Base-by-base conservation (phyloP, 441 rosid species). In the Bruguiera hainesii region DNA sequence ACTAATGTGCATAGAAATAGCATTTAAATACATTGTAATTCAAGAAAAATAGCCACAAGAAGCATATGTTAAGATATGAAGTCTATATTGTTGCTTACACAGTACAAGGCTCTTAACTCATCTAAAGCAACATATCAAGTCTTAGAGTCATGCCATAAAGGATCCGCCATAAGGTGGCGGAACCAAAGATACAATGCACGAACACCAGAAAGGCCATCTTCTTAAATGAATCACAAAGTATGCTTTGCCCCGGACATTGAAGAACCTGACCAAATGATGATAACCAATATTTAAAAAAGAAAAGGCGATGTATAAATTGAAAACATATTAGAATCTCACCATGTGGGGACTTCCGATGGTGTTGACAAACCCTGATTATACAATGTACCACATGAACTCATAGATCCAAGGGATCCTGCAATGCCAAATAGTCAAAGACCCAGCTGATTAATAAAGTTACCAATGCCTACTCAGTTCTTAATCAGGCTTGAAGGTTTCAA, bases 301-400 rank as follows among this genome's bases (percentile, higher is more conserved):
- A 9, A 21, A 53, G 13, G 26, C 31, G 29, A 60, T 20, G 25
- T n/a, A 48, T 26, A 60, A 39, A 49, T 21, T 11, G 60, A 56
- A 31, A 21, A 53, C 57, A 53, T 26, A 50, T 30, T 23, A 61
- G 62, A 76, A 66, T 48, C 87, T 82, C 65, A 89, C 97, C 98
- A 94, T 13, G 97, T 88, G 51, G 80, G 53, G 74, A 86, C 79
- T 66, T 77, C 83, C 26, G 82, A 60, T 73, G 82, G 61, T 56
- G 74, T 70, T 5, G 84, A 65, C 19, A 75, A 75, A 26, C 50
- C 76, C 62, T 75, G 83, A 16, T 80, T 75, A 72, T 88, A 85
- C 72, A 94, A 71, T 0, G 92, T 71, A 65, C 96, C 96, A 37
- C 70, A 79, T 59, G 93, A 81, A 72, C 93, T 83, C 86, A 91